Evolutionary conservation across 1,284 basidiomycete species (phyloP), one percentile per base, ranked within the genome.

Genomic region (Hemileia vastatrix): DNA sequence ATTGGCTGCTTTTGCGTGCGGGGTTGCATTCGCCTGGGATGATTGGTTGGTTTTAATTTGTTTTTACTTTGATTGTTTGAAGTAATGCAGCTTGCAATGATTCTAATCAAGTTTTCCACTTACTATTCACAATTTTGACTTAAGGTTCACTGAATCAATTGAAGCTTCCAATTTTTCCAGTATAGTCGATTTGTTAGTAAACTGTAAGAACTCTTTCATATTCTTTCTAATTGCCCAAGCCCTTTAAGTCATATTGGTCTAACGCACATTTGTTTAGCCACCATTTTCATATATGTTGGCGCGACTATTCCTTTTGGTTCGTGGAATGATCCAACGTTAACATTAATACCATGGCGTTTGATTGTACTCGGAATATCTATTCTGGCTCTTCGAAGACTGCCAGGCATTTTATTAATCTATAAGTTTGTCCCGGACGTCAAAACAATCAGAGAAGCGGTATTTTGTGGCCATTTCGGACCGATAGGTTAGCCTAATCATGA

Each of bases 21-120:
- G 95, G 21, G 86, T 88, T 2, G 91, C 92, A 1, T 99, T 97
- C 73, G 95, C 93, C 0, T 98, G 94, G 94, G 94, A 98, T 69
- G 27, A 51, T 57, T 40, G 32, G 44, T 11, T 47, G 9, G n/a
- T 31, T 6, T 19, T 15, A 18, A 6, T 24, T 6, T 18, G 2
- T 23, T 40, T 47, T 40, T 31, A 51, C 0, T 21, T 9, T 45
- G 11, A 15, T 23, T n/a, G 6, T 21, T 31, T 43, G 21, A 52
- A 73, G 71, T 70, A 90, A 51, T n/a, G 18, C 8, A 13, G 65
- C 65, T 15, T 64, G 57, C 47, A 52, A 57, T 44, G 52, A 56
- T 23, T 68, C n/a, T n/a, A n/a, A n/a, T 27, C 15, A 6, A 8
- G 6, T 15, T 15, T 1, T 49, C 48, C 24, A 6, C 48, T 27